Base-by-base conservation (phyloP, 208 protist genomes). In the Trypanosoma vivax region DNA sequence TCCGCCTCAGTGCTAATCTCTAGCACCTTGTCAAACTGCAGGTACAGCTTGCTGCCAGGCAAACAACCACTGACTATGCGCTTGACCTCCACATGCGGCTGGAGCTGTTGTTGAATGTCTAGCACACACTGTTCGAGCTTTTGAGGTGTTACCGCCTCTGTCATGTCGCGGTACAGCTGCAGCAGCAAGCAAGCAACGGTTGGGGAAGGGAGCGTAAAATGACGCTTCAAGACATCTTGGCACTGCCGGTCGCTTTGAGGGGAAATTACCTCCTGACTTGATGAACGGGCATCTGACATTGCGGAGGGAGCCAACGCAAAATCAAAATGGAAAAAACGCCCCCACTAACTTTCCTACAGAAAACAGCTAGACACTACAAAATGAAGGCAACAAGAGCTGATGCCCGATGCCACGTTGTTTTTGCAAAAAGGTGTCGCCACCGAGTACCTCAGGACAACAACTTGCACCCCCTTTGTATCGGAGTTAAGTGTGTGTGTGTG, bases 21-120 rank as follows among this genome's bases (percentile, higher is more conserved):
- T 28, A 73, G 59, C 0, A 77, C 71, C 57, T 89, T 89, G 25
- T 74, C 74, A 30, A 89, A 81, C 53, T 85, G 76, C 27, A 89
- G 61, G 9, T 43, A 54, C 5, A 85, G 53, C 49, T 60, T 66
- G 34, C 65, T 80, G n/a, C 75, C 71, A 9, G 66, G 57, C 13
- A 67, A 24, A 55, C 52, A 58, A 53, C 48, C 3, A 35, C 57
- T 28, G 42, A 55, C 28, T 39, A 68, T 49, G 5, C 45, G 29
- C 31, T 25, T 42, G 2, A 53, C 53, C 11, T 53, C 50, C 24
- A 76, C 62, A 39, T 45, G 30, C 1, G 53, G 35, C n/a, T 54
- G 50, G 39, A 90, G 75, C 33, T 70, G 73, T 2, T 37, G 43
- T 40, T 90, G 79, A 31, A 90, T 58, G 41, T 84, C 79, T 2